Evolutionary conservation across 495 filamentous ascomycete species (phyloP), one percentile per base, ranked within the genome.

Genomic region (Lasiosphaeria miniovina): DNA sequence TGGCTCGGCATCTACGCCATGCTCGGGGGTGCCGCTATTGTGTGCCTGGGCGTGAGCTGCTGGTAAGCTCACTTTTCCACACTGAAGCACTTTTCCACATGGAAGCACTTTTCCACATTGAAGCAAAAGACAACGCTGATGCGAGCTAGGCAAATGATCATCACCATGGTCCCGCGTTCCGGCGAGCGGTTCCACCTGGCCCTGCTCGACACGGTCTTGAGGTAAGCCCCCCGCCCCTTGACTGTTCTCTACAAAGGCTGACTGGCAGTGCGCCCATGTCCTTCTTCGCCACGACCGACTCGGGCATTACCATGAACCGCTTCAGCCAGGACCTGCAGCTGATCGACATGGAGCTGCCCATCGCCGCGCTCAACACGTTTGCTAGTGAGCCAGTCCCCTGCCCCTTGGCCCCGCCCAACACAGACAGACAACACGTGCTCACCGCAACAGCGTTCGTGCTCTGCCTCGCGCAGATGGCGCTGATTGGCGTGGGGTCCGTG

Each of bases 291-390:
- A 63, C 58, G 24, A 74, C 62, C 9, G 70, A 74, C 49, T 62
- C 66, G 2, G 71, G 67, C 1, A 56, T 70, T 14, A 71, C 68
- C 12, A 52, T 72, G 40, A 76, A 68, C 49, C 63, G 67, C 52
- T 88, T 87, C 69, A 84, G 80, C 61, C 84, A 87, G 63, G 84
- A 87, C 53, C 70, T 88, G 32, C 75, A 82, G 45, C 76, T 86
- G 12, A 82, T 88, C 17, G 84, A 88, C 61, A 85, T 80, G 76
- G 78, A 85, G 38, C 73, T 73, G 36, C 67, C 68, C 15, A 53
- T 59, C 78, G 36, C 84, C 2, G 65, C 65, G 0, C 60, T 69
- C n/a, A 67, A 67, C 53, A 67, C 67, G 0, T 67, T 67, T 48
- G 60, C 65, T 33, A 65, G 58, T 58, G 58, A 4, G 53, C 53